A percentile compares a stretch with the other conserved stretches of the same genome.
Conservation (phyloP, 164 flowering plant species). For the Magnolia officinalis region DNA sequence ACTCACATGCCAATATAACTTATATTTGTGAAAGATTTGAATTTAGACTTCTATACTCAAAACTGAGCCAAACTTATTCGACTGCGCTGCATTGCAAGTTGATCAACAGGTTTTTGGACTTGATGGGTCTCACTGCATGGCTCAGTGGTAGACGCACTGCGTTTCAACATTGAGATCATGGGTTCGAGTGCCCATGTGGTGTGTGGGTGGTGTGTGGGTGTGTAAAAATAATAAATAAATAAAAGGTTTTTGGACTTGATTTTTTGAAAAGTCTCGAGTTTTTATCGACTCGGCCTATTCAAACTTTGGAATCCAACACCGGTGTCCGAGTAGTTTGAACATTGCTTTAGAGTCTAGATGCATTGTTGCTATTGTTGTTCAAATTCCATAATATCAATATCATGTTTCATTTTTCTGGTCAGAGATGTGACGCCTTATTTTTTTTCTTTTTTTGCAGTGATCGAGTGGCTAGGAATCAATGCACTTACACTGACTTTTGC, state of each 20-base stretch:
- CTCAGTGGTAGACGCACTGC: too few species aligned
- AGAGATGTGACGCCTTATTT: background rate
- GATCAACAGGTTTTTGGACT: too few species aligned
- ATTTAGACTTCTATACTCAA: too few species aligned
- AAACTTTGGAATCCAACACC: too few species aligned
- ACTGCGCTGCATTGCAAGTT: too few species aligned
- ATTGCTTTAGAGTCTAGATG: background rate
- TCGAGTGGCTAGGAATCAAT: conserved; percentile 53
- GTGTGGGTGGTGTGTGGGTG: background rate
- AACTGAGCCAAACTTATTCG: too few species aligned
- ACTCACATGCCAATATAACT: too few species aligned
- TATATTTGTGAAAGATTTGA: too few species aligned
- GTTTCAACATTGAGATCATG: too few species aligned
- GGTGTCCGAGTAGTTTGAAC: background rate
- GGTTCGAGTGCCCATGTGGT: too few species aligned
- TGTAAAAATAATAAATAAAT: background rate
- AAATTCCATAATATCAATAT: background rate
- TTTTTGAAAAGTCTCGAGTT: background rate
- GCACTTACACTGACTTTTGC: conserved; percentile 33
- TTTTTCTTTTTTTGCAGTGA: conserved; percentile 37
- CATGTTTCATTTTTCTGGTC: background rate
- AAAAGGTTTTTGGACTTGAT: background rate
- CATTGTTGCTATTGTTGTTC: background rate
- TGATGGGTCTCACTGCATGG: too few species aligned
- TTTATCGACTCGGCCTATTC: too few species aligned